phyloP scores from a whole-genome alignment of 371 early-diverging fungal species.

The Rhizoclosmatium hyalinum region DNA sequence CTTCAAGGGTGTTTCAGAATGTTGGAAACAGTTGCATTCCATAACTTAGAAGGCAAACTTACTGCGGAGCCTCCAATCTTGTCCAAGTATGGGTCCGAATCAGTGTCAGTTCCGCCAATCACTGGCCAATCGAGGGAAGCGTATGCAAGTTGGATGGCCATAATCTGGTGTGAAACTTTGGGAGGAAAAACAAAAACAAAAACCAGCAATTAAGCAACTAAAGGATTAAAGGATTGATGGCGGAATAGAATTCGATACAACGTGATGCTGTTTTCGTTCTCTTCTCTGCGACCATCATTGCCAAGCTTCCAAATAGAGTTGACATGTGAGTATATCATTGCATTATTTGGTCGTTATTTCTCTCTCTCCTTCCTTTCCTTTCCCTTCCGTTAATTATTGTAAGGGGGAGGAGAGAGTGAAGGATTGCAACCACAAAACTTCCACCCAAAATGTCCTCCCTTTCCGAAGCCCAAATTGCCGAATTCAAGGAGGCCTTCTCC shows the following conservation, averaged over 20 bases:
- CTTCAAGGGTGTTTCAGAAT: slow-evolving; percentile 4
- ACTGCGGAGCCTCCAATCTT: slow-evolving; percentile 48
- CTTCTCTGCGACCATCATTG: too few species aligned
- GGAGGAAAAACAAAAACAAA: neutral
- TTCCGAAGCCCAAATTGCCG: slow-evolving; percentile 91
- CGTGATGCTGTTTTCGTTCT: too few species aligned
- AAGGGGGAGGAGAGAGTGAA: neutral
- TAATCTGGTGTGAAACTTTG: neutral
- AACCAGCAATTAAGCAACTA: neutral
- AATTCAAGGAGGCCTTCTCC: slow-evolving; percentile 83
- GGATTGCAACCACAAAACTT: neutral
- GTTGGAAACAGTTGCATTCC: neutral
- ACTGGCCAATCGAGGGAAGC: slow-evolving; percentile 17
- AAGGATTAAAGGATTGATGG: too few species aligned
- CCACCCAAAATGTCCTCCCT: slow-evolving; percentile 43
- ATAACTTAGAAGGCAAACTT: neutral
- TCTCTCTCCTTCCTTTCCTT: neutral
- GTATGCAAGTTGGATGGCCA: neutral
- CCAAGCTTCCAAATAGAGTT: too few species aligned
- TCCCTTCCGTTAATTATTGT: neutral
- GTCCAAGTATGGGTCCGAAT: slow-evolving; percentile 42
- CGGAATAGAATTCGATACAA: too few species aligned
- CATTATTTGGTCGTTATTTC: neutral
- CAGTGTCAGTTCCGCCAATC: slow-evolving; percentile 11
- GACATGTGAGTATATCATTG: neutral